phyloP scores from a whole-genome alignment of 306 rosid species.

The Corylus heterophylla region DNA sequence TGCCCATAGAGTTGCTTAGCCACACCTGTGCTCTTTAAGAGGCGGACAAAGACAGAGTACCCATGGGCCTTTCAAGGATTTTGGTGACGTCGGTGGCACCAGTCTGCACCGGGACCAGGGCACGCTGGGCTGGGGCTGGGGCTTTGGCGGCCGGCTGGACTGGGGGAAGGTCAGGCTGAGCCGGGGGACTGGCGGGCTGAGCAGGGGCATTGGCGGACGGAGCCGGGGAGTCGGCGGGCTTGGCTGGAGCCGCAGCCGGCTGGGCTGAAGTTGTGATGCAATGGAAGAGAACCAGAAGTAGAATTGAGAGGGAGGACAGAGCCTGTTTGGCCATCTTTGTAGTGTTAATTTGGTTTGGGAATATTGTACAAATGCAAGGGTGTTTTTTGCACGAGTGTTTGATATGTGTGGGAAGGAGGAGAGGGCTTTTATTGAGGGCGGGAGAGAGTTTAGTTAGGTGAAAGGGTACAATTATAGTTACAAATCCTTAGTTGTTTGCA shows the following conservation, averaged over 20 bases:
- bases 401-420: conserved; percentile 17
- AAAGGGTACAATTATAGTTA: conserved; percentile 24
- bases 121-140: neutral
- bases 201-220: neutral
- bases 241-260: neutral
- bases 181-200: neutral
- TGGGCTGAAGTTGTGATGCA: neutral
- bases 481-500: conserved; percentile 28
- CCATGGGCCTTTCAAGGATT: conserved; percentile 40
- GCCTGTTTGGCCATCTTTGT: conserved; percentile 24
- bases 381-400: conserved; percentile 19
- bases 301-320: conserved; percentile 1
- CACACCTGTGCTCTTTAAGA: conserved; percentile 35
- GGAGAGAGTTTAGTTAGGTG: conserved; percentile 29
- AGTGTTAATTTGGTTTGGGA: neutral
- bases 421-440: conserved; percentile 33
- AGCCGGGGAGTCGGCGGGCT: neutral
- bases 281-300: neutral
- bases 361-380: neutral
- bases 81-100: conserved; percentile 28
- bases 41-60: conserved; percentile 34
- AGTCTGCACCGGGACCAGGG: neutral
- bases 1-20: conserved; percentile 25
- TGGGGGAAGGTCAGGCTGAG: neutral
- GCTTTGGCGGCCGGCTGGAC: neutral